Evolutionary conservation across 352 stramenopile genomes (phyloP).

Genomic region (Lagenidium giganteum): DNA sequence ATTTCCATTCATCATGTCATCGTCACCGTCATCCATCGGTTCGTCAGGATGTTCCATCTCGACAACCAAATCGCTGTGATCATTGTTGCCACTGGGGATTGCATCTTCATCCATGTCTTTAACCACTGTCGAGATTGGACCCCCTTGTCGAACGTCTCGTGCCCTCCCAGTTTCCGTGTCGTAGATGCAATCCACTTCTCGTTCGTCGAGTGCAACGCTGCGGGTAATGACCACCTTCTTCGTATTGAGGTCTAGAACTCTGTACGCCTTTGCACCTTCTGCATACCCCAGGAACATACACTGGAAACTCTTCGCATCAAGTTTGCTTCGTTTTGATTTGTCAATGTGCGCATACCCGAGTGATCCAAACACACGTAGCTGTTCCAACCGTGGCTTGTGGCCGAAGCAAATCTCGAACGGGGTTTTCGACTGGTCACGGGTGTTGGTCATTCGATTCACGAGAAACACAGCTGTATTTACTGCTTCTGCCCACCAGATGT

Average conservation of each 20-base stretch:
- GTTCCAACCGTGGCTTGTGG: conserved; percentile 10
- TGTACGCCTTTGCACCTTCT: conserved; percentile 2
- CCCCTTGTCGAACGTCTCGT: too few relatives aligned
- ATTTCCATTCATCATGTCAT: too few relatives aligned
- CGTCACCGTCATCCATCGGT: too few relatives aligned
- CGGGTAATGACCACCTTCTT: not conserved
- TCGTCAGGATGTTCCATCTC: too few relatives aligned
- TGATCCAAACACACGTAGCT: not conserved
- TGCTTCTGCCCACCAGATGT: conserved; percentile 18
- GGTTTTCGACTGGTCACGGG: not conserved
- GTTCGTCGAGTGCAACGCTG: not conserved
- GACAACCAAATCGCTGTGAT: too few relatives aligned
- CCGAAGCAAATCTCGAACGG: conserved; percentile 3
- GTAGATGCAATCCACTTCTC: conserved; percentile 2
- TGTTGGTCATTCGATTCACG: conserved; percentile 6
- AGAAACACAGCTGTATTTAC: conserved; percentile 11
- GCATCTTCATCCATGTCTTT: too few relatives aligned
- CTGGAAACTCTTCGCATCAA: not conserved
- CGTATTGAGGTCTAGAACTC: not conserved
- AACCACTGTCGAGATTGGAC: too few relatives aligned
- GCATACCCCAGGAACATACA: conserved; percentile 1
- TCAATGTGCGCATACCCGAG: not conserved
- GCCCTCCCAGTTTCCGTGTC: too few relatives aligned
- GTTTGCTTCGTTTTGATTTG: not conserved
- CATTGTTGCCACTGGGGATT: too few relatives aligned